Percentiles rank a stretch among this genome's conserved stretches.
phyloP scores from a whole-genome alignment of 83 land plant genomes.

The Thuja plicata region DNA sequence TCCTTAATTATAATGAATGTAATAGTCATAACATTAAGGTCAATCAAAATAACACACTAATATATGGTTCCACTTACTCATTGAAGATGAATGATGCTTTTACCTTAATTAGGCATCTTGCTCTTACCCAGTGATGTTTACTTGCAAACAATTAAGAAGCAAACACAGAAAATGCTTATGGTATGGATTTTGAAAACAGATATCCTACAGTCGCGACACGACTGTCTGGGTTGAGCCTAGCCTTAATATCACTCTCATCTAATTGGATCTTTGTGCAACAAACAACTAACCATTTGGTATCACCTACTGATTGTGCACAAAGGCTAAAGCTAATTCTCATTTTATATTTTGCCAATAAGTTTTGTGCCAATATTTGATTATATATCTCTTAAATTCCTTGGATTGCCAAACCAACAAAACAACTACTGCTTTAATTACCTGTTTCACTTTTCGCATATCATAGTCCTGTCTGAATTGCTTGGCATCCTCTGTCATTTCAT shows the following conservation, averaged over 20 bases:
- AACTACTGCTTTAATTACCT: conserved; percentile 33
- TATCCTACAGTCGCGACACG: neutral
- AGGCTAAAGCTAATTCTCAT: neutral
- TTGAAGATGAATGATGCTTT: neutral
- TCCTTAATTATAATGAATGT: neutral
- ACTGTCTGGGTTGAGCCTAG: neutral
- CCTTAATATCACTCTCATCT: neutral
- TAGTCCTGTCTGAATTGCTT: conserved; percentile 75
- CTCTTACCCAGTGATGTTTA: neutral
- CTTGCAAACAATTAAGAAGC: neutral
- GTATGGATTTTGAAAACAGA: neutral
- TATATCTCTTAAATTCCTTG: neutral
- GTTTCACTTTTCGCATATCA: conserved; percentile 76
- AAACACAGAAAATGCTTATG: neutral
- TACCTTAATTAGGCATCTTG: neutral
- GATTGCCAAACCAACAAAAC: neutral
- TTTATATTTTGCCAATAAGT: neutral
- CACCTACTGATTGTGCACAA: neutral
- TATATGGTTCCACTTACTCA: neutral
- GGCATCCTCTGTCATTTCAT: conserved; percentile 72
- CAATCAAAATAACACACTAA: neutral
- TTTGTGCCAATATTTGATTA: neutral
- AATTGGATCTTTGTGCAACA: neutral
- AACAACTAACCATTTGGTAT: neutral
- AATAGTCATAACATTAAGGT: neutral